These are phyloP conservation scores for Boletus fagicola DNA, from an alignment of 768 basidiomycete genomes.

Conservation along the genomic window DNA sequence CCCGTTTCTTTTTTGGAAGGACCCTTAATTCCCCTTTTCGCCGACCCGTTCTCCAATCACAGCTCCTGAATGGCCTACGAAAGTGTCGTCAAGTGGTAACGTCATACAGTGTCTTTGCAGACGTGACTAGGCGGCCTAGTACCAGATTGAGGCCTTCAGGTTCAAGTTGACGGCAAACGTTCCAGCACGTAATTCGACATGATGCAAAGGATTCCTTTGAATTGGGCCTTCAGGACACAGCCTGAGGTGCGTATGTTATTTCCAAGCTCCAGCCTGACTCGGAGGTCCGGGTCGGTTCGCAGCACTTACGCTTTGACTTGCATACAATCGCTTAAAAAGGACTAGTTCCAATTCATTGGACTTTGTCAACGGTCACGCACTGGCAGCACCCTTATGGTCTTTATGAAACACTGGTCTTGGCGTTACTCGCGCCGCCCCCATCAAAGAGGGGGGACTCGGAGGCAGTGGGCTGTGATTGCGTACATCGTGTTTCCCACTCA, in stretches of 20 bases:
- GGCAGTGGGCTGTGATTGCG: background rate
- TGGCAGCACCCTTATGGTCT: background rate
- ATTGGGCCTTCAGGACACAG: too few species aligned
- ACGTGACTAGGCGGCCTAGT: too few species aligned
- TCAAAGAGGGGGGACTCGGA: background rate
- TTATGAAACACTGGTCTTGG: background rate
- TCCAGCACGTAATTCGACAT: background rate
- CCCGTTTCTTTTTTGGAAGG: too few species aligned
- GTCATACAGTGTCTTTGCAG: too few species aligned
- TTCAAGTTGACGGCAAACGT: background rate
- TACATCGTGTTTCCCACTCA: background rate
- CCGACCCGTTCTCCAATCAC: too few species aligned
- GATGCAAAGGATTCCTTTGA: background rate
- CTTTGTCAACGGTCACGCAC: background rate
- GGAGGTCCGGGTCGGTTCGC: background rate
- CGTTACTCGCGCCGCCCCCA: background rate
- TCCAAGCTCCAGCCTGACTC: too few species aligned
- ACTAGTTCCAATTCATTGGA: background rate
- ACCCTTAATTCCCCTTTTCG: too few species aligned
- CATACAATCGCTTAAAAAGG: background rate
- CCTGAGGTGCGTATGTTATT: too few species aligned
- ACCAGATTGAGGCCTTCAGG: too few species aligned
- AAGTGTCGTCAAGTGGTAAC: too few species aligned
- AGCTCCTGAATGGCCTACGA: too few species aligned
- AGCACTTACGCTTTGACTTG: background rate